These are phyloP conservation scores for Cenchrus purpureus DNA, from an alignment of 176 grass and related monocot species.

Conservation along the genomic window DNA sequence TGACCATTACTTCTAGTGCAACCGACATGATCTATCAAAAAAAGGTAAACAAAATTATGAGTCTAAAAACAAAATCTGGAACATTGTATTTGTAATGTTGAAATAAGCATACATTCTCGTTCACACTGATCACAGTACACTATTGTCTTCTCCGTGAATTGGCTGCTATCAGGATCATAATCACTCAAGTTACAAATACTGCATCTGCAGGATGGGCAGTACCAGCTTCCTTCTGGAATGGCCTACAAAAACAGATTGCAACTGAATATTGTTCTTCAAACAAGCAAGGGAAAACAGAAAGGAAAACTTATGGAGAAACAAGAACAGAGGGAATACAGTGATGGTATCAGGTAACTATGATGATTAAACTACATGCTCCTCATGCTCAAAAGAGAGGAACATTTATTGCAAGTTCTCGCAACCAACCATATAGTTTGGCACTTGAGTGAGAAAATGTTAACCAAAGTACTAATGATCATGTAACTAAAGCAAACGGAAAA, in stretches of 20 bases:
- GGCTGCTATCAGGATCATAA: constrained; percentile 55
- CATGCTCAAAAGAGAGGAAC: neutral
- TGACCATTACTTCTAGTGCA: constrained; percentile 54
- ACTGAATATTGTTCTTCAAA: constrained; percentile 29
- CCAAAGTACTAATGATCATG: neutral
- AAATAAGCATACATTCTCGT: constrained; percentile 69
- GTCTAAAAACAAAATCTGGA: constrained; percentile 28
- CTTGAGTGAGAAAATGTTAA: constrained; percentile 25
- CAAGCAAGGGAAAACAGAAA: constrained; percentile 41
- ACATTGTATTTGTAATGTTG: neutral
- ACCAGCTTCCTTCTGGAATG: constrained; percentile 69
- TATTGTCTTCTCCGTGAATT: constrained; percentile 59
- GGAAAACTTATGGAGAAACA: constrained; percentile 18
- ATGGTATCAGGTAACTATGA: neutral
- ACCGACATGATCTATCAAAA: constrained; percentile 76
- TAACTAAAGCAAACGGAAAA: constrained; percentile 25
- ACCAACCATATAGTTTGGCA: neutral
- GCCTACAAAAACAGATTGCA: constrained; percentile 46
- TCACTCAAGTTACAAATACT: constrained; percentile 61
- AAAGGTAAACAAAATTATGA: constrained; percentile 37
- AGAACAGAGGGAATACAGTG: constrained; percentile 17
- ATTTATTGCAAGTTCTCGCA: constrained; percentile 29
- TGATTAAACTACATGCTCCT: constrained; percentile 15
- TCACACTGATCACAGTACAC: constrained; percentile 81
- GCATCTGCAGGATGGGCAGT: constrained; percentile 75